Percentiles rank a stretch among this genome's conserved stretches.
phyloP scores from a whole-genome alignment of 2,329 filamentous ascomycete species.

The Apiospora rasikravindrae region DNA sequence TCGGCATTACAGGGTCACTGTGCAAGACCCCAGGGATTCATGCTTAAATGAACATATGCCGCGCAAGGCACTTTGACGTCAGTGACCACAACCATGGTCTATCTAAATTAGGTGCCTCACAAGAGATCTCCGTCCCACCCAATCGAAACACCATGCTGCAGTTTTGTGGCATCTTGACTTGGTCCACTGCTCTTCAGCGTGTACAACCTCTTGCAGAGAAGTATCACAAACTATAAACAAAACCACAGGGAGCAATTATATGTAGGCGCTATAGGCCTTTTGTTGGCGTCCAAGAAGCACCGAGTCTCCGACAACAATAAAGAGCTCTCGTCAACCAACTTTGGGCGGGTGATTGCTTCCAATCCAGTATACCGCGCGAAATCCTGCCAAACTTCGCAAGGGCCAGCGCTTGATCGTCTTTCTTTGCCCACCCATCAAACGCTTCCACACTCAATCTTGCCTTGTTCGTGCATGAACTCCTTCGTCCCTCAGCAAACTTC shows the following conservation, averaged over 20 bases:
- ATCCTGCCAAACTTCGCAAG: background rate
- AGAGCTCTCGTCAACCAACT: background rate
- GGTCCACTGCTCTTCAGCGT: background rate
- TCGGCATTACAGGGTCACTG: background rate
- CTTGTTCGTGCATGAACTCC: constrained; percentile 4
- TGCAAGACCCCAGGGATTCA: background rate
- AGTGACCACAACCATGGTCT: background rate
- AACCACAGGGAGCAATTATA: background rate
- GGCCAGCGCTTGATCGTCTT: constrained; percentile 5
- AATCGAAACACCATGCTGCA: constrained; percentile 2
- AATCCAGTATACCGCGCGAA: background rate
- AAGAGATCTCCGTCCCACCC: background rate
- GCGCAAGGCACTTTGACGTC: constrained; percentile 13
- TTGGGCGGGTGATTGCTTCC: background rate
- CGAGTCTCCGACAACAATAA: background rate
- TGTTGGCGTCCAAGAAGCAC: background rate
- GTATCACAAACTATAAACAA: background rate
- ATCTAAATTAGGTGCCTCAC: background rate
- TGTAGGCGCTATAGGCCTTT: background rate
- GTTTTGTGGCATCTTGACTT: background rate
- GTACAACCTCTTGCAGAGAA: background rate
- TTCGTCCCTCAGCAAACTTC: background rate
- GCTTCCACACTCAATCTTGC: background rate
- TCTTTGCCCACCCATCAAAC: background rate
- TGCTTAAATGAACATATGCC: background rate